Conservation (phyloP, 2,329 filamentous ascomycete species). For the Sclerotinia sclerotiorum region DNA sequence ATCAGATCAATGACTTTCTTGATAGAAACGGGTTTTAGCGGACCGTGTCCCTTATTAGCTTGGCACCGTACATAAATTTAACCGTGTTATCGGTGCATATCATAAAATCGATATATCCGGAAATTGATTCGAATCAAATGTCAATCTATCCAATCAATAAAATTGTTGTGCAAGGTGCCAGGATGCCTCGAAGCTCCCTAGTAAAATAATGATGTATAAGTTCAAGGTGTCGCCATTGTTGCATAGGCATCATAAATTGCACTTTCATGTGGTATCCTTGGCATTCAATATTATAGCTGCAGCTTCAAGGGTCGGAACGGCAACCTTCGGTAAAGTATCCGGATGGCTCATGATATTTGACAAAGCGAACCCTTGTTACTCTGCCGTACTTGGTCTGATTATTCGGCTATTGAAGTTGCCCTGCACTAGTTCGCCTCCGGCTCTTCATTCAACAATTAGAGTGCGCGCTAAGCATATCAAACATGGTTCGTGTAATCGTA, state of each 20-base stretch:
- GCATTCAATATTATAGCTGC: neutral
- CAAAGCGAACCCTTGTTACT: too few relatives aligned
- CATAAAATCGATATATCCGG: neutral
- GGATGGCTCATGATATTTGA: neutral
- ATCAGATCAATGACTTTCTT: slow-evolving; percentile 3
- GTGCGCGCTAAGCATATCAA: neutral
- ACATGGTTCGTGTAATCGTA: neutral
- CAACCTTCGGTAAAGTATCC: neutral
- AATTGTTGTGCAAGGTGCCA: neutral
- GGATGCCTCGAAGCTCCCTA: neutral
- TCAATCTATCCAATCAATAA: neutral
- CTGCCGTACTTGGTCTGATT: neutral
- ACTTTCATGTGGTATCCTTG: neutral
- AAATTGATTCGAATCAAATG: neutral
- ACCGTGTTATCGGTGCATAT: too few relatives aligned
- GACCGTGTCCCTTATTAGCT: neutral
- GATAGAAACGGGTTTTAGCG: neutral
- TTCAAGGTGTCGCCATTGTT: neutral
- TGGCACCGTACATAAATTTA: neutral
- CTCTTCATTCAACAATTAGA: neutral
- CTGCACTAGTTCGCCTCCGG: neutral
- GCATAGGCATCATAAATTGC: neutral
- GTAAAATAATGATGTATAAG: neutral
- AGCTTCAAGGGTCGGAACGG: neutral
- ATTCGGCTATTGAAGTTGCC: neutral